Conservation (phyloP, 2,329 filamentous ascomycete species). For the Mycosphaerella sp. region DNA sequence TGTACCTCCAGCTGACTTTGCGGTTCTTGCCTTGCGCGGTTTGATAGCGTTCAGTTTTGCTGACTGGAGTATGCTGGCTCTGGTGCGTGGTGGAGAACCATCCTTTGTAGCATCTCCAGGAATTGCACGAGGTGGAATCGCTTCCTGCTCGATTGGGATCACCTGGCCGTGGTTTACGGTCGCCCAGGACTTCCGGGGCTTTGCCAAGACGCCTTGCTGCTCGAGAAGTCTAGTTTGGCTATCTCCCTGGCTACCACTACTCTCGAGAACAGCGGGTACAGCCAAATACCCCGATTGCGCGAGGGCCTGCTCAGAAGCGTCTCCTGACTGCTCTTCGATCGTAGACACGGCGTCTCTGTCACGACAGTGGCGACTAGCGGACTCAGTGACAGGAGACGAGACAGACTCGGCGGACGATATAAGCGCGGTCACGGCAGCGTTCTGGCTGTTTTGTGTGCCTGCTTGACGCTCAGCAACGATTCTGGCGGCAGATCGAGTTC, state of each 20-base stretch:
- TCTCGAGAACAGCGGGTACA: background rate
- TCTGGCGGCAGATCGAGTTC: background rate
- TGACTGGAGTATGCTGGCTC: slow-evolving; percentile 1
- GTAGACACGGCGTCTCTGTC: background rate
- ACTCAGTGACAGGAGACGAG: background rate
- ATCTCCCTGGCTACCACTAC: background rate
- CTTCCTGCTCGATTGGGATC: background rate
- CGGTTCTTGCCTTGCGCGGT: slow-evolving; percentile 1
- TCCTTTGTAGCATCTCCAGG: background rate
- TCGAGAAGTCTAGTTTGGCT: slow-evolving; percentile 12
- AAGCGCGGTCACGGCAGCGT: background rate
- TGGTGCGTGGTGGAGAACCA: background rate
- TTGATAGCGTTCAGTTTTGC: background rate
- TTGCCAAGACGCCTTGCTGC: slow-evolving; percentile 9
- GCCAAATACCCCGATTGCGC: too few relatives aligned
- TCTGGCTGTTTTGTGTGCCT: background rate
- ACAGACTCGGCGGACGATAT: background rate
- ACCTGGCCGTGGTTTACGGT: slow-evolving; percentile 3
- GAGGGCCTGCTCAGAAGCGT: background rate
- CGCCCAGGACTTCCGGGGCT: slow-evolving; percentile 16
- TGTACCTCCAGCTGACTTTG: slow-evolving; percentile 13
- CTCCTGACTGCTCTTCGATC: background rate
- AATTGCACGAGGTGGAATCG: too few relatives aligned
- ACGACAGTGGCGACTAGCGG: background rate
- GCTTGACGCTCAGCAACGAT: background rate